A percentile compares a stretch with the other conserved stretches of the same genome.
phyloP scores from a whole-genome alignment of 441 rosid genomes.

The Populus hybrid region DNA sequence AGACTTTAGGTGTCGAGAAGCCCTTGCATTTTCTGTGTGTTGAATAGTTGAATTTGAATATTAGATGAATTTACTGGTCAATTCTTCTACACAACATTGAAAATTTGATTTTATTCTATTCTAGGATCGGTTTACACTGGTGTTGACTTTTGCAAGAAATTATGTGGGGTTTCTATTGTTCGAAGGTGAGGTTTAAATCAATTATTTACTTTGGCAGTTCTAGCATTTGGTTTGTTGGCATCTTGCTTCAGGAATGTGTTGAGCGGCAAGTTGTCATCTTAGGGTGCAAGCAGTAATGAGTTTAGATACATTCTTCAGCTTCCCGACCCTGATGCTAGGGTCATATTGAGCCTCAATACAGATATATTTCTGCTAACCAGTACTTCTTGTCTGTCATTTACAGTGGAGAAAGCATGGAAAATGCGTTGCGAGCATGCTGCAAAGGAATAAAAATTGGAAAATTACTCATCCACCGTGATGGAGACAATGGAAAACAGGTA shows the following conservation, averaged over 20 bases:
- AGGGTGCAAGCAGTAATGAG: conserved; percentile 4
- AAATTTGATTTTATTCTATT: conserved; percentile 11
- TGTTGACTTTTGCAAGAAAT: conserved; percentile 95
- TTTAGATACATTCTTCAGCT: conserved; percentile 10
- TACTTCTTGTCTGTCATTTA: conserved; percentile 9
- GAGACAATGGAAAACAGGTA: conserved; percentile 96
- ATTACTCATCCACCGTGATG: conserved; percentile 90
- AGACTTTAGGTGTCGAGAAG: not conserved
- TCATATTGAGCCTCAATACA: conserved; percentile 20
- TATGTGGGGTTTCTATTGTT: conserved; percentile 94
- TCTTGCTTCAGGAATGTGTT: not conserved
- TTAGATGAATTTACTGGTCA: not conserved
- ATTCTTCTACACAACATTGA: too few species aligned
- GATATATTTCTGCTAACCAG: conserved; percentile 12
- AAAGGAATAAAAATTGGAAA: conserved; percentile 97
- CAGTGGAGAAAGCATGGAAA: conserved; percentile 66
- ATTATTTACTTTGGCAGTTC: conserved; percentile 34
- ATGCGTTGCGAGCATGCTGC: conserved; percentile 77
- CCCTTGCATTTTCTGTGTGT: not conserved
- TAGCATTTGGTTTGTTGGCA: conserved; percentile 12
- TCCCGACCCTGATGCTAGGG: conserved; percentile 11
- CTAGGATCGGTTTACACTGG: conserved; percentile 81
- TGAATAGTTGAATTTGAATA: not conserved
- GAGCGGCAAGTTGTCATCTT: conserved; percentile 3
- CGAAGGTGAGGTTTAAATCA: conserved; percentile 73